Percentiles rank a stretch among this genome's conserved stretches.
Evolutionary conservation across 2,329 filamentous ascomycete species (phyloP).

Genomic region (Sporothrix pseudoabietina): DNA sequence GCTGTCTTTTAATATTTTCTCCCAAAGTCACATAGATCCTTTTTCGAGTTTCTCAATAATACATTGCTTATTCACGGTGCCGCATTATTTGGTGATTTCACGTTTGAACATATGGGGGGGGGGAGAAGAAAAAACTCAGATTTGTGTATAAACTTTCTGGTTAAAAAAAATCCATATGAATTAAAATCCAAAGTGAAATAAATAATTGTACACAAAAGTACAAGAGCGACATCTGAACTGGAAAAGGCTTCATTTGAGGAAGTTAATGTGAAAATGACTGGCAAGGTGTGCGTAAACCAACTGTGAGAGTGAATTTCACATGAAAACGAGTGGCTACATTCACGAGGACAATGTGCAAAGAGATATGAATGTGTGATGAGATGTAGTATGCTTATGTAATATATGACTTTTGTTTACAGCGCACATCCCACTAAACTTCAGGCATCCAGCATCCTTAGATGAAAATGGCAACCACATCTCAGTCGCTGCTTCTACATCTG

Average conservation of each 20-base stretch:
- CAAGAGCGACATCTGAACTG: neutral
- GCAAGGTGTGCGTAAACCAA: no score
- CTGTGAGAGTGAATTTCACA: neutral
- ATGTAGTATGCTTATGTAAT: neutral
- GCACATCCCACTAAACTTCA: neutral
- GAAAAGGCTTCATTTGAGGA: no score
- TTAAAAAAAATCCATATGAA: neutral
- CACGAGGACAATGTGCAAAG: neutral
- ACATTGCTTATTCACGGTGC: neutral
- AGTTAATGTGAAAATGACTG: no score
- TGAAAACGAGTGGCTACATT: neutral
- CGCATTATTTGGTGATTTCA: neutral
- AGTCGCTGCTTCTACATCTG: neutral
- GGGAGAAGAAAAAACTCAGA: neutral
- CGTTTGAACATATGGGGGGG: neutral
- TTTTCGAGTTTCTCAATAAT: neutral
- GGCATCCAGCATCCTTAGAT: neutral
- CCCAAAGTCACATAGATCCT: conserved; percentile 4
- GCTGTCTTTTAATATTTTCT: neutral
- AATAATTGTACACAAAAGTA: neutral
- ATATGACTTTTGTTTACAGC: neutral
- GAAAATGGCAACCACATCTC: neutral
- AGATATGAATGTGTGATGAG: neutral
- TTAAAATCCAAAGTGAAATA: no score
- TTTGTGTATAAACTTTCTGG: no score